A percentile compares a stretch with the other conserved stretches of the same genome.
phyloP scores from a whole-genome alignment of 2,329 filamentous ascomycete species.

The Pseudopithomyces chartarum region DNA sequence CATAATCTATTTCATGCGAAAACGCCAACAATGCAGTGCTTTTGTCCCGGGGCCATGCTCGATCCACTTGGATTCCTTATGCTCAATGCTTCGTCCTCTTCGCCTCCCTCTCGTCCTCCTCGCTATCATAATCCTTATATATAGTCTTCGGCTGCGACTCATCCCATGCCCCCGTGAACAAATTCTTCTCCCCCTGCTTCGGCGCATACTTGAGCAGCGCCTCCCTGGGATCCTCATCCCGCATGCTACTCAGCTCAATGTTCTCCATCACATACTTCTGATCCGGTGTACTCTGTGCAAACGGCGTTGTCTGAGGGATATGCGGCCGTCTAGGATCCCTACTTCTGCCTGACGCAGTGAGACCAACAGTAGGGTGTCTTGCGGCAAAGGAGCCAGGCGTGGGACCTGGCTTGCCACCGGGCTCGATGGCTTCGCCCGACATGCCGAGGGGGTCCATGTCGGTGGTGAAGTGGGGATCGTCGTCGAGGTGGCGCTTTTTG shows the following conservation, averaged over 20 bases:
- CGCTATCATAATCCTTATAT: conserved; percentile 87
- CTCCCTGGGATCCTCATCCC: conserved; percentile 94
- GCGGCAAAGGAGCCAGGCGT: conserved; percentile 56
- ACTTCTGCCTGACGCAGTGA: conserved; percentile 77
- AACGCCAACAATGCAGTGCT: conserved; percentile 22
- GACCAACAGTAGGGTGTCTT: conserved; percentile 71
- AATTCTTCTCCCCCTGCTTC: conserved; percentile 86
- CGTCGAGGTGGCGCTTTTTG: conserved; percentile 93
- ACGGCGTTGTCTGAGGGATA: conserved; percentile 82
- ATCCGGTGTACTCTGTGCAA: conserved; percentile 87
- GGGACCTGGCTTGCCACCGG: conserved; percentile 58
- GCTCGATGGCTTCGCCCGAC: conserved; percentile 77
- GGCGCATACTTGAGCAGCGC: conserved; percentile 94
- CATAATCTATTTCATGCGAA: conserved; percentile 9
- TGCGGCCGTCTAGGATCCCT: conserved; percentile 84
- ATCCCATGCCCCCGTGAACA: conserved; percentile 94
- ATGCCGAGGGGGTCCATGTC: conserved; percentile 78
- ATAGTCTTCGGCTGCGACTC: conserved; percentile 90
- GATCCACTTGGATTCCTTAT: not conserved
- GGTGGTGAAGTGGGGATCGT: conserved; percentile 79
- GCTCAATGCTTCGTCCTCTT: conserved; percentile 50
- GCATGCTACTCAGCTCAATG: conserved; percentile 88
- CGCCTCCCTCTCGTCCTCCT: conserved; percentile 75
- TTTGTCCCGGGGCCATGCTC: no score
- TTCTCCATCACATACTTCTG: conserved; percentile 86